Base-by-base conservation (phyloP, 495 filamentous ascomycete genomes). In the Annulohypoxylon nitens region DNA sequence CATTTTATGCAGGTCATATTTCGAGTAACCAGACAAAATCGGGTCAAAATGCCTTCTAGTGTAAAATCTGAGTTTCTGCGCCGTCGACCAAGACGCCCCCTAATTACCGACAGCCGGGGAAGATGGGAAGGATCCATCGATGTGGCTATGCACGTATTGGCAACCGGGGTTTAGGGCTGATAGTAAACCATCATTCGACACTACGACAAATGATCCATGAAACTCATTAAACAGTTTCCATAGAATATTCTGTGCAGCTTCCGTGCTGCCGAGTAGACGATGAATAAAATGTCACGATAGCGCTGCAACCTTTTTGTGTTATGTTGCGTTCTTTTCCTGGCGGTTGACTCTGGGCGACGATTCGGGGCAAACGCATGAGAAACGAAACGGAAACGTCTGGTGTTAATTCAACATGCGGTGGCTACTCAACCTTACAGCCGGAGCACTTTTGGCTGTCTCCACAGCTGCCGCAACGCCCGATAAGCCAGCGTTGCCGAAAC, bases 101-200 rank as follows among this genome's bases (percentile, higher is more conserved):
- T 37, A 63, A 50, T 20, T 51, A 51, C 61, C 47, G 33, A 41
- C 7, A 63, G 25, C 45, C 48, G 47, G 61, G 34, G 48, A 43
- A 39, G 8, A 43, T 34, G 61, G 61, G 61, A 16, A 23, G 20
- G 41, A 33, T 48, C 20, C 20, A 23, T 23, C 20, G 20, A 33
- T 59, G 64, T 67, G 64, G 64, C 64, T 67, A 50, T 67, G 64
- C 64, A 59, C 12, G 10, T 59, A 11, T 48, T n/a, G 30, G 33
- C 37, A n/a, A 16, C 51, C 25, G 25, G 53, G 54, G 54, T 30
- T 59, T 3, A 30, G 48, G 47, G 5, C 54, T 34, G n/a, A 43
- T 16, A 58, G 66, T n/a, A 61, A 57, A 55, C 61, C 66, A 55
- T 69, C 30, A 61, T 69, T 69, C 57, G 57, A 51, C 33, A 45